Evolutionary conservation across 192 early-diverging fungal species (phyloP).

Genomic region (Coemansia sp.): DNA sequence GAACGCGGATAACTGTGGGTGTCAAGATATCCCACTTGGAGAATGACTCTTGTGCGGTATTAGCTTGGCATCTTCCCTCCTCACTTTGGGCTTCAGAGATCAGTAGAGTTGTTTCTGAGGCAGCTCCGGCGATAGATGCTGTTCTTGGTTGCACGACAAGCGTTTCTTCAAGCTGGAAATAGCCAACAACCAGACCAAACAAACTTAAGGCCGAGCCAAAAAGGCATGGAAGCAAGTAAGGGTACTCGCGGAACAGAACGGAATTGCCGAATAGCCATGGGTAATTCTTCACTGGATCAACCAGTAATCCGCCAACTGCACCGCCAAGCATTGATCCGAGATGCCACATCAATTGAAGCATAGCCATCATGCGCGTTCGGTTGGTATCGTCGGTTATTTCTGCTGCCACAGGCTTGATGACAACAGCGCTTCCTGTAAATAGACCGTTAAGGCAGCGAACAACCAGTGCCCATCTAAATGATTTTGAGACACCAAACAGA

Average conservation of each 20-base stretch:
- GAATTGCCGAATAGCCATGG: conserved; percentile 60
- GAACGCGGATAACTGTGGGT: too few relatives aligned
- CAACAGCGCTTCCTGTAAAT: conserved; percentile 68
- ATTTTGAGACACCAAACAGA: conserved; percentile 66
- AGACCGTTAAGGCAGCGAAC: too few relatives aligned
- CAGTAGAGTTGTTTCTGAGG: neutral
- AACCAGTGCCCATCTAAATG: too few relatives aligned
- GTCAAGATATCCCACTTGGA: neutral
- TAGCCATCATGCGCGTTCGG: conserved; percentile 65
- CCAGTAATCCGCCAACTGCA: conserved; percentile 54
- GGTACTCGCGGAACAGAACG: too few relatives aligned
- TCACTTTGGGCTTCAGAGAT: neutral
- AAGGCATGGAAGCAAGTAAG: conserved; percentile 57
- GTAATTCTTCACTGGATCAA: conserved; percentile 65
- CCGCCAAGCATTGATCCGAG: too few relatives aligned
- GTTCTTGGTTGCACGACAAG: neutral
- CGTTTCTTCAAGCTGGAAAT: conserved; percentile 63
- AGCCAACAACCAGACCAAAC: conserved; percentile 13
- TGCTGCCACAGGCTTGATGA: conserved; percentile 74
- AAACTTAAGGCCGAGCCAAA: conserved; percentile 60
- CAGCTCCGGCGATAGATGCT: neutral
- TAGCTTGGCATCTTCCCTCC: neutral
- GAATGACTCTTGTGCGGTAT: neutral
- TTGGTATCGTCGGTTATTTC: conserved; percentile 81
- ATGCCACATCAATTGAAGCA: conserved; percentile 69